phyloP scores from a whole-genome alignment of 192 early-diverging fungal species.

The Coemansia asiatica region DNA sequence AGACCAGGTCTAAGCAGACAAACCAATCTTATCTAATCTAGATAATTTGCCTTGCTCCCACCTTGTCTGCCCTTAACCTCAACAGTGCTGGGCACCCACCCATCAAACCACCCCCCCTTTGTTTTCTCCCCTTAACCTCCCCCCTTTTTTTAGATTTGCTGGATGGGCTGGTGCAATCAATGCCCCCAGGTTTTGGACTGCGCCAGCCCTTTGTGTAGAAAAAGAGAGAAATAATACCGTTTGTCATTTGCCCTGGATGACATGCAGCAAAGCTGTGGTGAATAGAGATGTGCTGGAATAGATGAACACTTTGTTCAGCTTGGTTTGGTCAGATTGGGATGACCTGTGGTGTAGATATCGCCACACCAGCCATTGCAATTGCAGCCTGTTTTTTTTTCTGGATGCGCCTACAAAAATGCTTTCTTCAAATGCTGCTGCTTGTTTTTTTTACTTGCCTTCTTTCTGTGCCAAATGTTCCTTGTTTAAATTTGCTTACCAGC shows the following conservation, averaged over 20 bases:
- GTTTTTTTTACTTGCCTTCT: too few species aligned
- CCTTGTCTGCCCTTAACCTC: background rate
- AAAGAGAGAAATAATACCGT: slow-evolving; percentile 5
- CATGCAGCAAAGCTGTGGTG: too few species aligned
- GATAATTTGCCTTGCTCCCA: slow-evolving; percentile 6
- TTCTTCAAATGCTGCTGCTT: background rate
- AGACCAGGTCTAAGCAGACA: background rate
- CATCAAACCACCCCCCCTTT: background rate
- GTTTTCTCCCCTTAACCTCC: background rate
- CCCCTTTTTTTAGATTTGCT: background rate
- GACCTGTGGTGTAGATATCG: background rate
- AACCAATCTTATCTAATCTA: background rate
- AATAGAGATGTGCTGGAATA: too few species aligned
- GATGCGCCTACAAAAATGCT: background rate
- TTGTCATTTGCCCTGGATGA: slow-evolving; percentile 29
- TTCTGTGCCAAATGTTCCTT: background rate
- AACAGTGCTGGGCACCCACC: background rate
- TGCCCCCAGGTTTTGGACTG: background rate
- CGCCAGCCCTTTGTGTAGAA: slow-evolving; percentile 11
- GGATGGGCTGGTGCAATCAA: background rate
- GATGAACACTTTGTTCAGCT: background rate
- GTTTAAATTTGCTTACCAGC: background rate
- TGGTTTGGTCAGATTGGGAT: background rate
- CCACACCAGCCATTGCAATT: background rate
- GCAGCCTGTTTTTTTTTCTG: slow-evolving; percentile 1